Percentiles rank a stretch among this genome's conserved stretches.
phyloP scores from a whole-genome alignment of 371 early-diverging fungal genomes.

The Racocetra persica region DNA sequence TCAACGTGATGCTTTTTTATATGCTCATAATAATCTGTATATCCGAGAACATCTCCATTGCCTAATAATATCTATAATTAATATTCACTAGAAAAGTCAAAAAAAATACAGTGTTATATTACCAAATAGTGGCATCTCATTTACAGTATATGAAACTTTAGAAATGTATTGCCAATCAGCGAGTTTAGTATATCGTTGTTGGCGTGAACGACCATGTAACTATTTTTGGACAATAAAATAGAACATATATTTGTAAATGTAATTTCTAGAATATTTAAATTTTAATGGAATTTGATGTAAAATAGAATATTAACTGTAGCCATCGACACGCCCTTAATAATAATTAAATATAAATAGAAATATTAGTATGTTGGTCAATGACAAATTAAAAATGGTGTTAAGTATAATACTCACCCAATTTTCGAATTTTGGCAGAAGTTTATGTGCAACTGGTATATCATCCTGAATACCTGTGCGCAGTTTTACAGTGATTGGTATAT shows the following conservation, averaged over 20 bases:
- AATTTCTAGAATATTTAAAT: not conserved
- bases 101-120: slow-evolving; percentile 43
- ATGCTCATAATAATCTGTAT: slow-evolving; percentile 82
- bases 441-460: slow-evolving; percentile 72
- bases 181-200: slow-evolving; percentile 89
- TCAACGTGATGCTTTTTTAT: slow-evolving; percentile 71
- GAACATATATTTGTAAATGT: slow-evolving; percentile 2
- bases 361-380: too few species aligned
- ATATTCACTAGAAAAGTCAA: not conserved
- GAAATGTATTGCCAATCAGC: slow-evolving; percentile 95
- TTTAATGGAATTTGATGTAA: not conserved
- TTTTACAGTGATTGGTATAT: slow-evolving; percentile 91
- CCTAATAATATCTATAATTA: slow-evolving; percentile 56
- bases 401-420: slow-evolving; percentile 62
- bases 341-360: too few species aligned
- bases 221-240: slow-evolving; percentile 48
- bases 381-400: too few species aligned
- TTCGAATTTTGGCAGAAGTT: slow-evolving; percentile 73
- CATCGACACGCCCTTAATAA: slow-evolving; percentile 52
- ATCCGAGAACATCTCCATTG: slow-evolving; percentile 93
- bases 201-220: slow-evolving; percentile 92
- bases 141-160: slow-evolving; percentile 58
- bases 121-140: slow-evolving; percentile 67
- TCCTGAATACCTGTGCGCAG: slow-evolving; percentile 84
- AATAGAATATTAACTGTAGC: slow-evolving; percentile 54